Evolutionary conservation across 2,329 filamentous ascomycete genomes (phyloP), one percentile per base, ranked within the genome.

Genomic region (Kalmusia sp.): DNA sequence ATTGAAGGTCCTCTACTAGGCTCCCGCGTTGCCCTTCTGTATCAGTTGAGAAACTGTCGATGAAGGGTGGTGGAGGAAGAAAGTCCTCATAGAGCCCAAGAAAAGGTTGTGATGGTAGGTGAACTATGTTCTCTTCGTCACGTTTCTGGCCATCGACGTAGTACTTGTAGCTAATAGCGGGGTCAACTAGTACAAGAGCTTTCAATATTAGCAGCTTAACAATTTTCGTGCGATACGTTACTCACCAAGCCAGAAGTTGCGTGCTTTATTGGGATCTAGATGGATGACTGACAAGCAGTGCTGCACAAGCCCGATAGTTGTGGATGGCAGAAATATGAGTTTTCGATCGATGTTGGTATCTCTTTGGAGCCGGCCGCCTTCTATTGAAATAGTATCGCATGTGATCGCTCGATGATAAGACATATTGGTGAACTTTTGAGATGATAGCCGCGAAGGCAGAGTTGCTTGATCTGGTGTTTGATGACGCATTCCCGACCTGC

Each of bases 71-170:
- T 2, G 49, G 27, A 19, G 51, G 39, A 4, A 52, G 6, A 25
- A 63, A 63, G 31, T 63, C 56, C 47, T 64, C 59, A 30, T 59
- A 61, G 12, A 21, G 21, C 3, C 59, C 55, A 3, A 54, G 40
- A 24, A 52, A 59, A 7, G 51, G 52, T 17, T 30, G 27, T 22
- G 47, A 27, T 3, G 41, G 11, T 2, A 55, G 4, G 2, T 15
- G n/a, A 1, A 45, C 24, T 14, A 17, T 44, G 7, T 27, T 33
- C 1, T 31, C 27, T 4, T 35, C 40, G 3, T 41, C 24, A 1
- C 46, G 31, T n/a, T 57, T 46, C 7, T 30, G 22, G 6, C 43
- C 38, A 6, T 25, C 39, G 4, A 17, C 34, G 37, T 51, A 49
- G 22, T 50, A 48, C 12, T 8, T 43, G 30, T 44, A 25, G 8